Conservation (phyloP, 2,329 filamentous ascomycete species). For the Exophiala alcalophila region DNA sequence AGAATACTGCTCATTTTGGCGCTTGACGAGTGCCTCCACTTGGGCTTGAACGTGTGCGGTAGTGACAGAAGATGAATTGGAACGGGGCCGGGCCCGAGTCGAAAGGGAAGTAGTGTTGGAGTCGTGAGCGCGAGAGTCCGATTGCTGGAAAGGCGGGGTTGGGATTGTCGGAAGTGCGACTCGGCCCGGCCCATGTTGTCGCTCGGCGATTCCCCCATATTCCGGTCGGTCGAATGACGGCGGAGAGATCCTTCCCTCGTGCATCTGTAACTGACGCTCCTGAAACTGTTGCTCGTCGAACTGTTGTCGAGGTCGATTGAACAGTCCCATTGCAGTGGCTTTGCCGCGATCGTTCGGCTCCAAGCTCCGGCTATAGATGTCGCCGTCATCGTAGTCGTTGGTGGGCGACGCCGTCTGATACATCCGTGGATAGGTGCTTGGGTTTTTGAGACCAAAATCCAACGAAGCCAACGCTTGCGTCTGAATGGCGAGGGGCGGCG, state of each 20-base stretch:
- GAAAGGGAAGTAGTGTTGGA: constrained; percentile 5
- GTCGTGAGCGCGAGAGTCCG: constrained; percentile 3
- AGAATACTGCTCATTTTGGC: constrained; percentile 28
- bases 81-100: constrained; percentile 20
- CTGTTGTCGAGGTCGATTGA: constrained; percentile 68
- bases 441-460: constrained; percentile 24
- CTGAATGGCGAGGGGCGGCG: constrained; percentile 41
- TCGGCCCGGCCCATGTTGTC: constrained; percentile 19
- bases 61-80: constrained; percentile 21
- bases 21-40: constrained; percentile 28
- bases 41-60: constrained; percentile 24
- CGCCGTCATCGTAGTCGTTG: constrained; percentile 58
- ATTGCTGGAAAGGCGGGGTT: constrained; percentile 10
- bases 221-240: constrained; percentile 25
- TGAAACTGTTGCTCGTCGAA: constrained; percentile 86
- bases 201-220: constrained; percentile 27
- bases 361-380: constrained; percentile 59
- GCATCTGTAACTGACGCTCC: constrained; percentile 76
- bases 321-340: constrained; percentile 69
- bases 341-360: constrained; percentile 77
- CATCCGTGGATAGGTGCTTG: constrained; percentile 12
- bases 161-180: constrained; percentile 7
- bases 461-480: constrained; percentile 31
- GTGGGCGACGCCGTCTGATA: constrained; percentile 28
- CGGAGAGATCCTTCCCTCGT: constrained; percentile 68